Conservation (phyloP, 371 early-diverging fungal species). For the Saksenaea vasiformis region DNA sequence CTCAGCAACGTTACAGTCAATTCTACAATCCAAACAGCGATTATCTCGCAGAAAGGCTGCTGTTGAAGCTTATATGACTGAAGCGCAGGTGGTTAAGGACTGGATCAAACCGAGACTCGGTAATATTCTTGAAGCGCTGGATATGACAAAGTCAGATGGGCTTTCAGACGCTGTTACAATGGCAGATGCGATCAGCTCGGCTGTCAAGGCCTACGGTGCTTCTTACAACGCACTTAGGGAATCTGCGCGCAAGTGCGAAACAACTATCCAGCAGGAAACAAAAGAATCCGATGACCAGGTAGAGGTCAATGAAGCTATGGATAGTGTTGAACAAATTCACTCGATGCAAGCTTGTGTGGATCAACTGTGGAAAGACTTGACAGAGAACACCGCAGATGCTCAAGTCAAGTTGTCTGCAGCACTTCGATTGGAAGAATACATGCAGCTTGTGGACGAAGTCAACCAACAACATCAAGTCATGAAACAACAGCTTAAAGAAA, state of each 20-base stretch:
- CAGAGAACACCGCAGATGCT: background rate
- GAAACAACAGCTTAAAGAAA: background rate
- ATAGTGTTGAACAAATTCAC: slow-evolving; percentile 3
- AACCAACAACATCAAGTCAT: slow-evolving; percentile 1
- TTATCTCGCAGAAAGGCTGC: slow-evolving; percentile 37
- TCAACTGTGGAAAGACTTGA: slow-evolving; percentile 11
- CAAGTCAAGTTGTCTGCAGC: slow-evolving; percentile 2
- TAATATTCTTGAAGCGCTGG: background rate
- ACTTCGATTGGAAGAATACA: slow-evolving; percentile 17
- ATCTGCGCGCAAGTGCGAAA: background rate
- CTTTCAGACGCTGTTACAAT: slow-evolving; percentile 1
- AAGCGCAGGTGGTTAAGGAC: slow-evolving; percentile 27
- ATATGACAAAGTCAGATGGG: background rate
- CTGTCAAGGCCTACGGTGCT: slow-evolving; percentile 8
- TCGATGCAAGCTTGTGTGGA: slow-evolving; percentile 9
- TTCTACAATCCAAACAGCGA: slow-evolving; percentile 31
- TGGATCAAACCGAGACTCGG: slow-evolving; percentile 28
- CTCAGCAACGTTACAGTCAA: slow-evolving; percentile 21
- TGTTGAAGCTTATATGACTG: slow-evolving; percentile 32
- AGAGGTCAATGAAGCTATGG: background rate
- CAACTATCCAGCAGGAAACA: slow-evolving; percentile 2
- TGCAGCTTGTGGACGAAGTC: slow-evolving; percentile 4
- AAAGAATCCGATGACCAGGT: slow-evolving; percentile 1
- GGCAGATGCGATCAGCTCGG: slow-evolving; percentile 13
- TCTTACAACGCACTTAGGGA: slow-evolving; percentile 19